Conservation (phyloP, 257 asterid species). For the Nicotiana paniculata region DNA sequence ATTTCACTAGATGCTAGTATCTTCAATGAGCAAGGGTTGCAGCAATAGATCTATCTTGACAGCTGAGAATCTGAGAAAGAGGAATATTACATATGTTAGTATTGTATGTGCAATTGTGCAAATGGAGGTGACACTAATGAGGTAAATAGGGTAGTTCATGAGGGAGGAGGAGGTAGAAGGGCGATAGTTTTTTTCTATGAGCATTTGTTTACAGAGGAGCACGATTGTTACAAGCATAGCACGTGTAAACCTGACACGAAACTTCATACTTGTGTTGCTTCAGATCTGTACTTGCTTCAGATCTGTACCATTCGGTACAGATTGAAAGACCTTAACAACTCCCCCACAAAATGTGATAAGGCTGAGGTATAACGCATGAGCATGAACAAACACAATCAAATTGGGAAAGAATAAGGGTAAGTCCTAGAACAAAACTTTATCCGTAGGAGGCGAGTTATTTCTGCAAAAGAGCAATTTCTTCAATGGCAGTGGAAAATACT, state of each 20-base stretch:
- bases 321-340: neutral
- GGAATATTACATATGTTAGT: neutral
- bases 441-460: neutral
- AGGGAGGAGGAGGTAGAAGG: too few species aligned
- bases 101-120: neutral
- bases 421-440: neutral
- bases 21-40: neutral
- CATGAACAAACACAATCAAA: neutral
- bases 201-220: too few species aligned
- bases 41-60: neutral
- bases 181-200: too few species aligned
- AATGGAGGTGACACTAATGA: too few species aligned
- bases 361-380: neutral
- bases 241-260: neutral
- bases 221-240: neutral
- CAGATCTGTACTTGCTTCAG: neutral
- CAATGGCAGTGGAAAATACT: neutral
- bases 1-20: neutral
- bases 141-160: too few species aligned
- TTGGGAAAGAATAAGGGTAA: neutral
- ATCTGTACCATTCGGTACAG: neutral
- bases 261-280: neutral
- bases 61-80: neutral
- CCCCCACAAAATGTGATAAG: neutral
- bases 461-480: neutral